Evolutionary conservation across 1,284 basidiomycete species (phyloP), one percentile per base, ranked within the genome.

Genomic region (Schizophyllum commune): DNA sequence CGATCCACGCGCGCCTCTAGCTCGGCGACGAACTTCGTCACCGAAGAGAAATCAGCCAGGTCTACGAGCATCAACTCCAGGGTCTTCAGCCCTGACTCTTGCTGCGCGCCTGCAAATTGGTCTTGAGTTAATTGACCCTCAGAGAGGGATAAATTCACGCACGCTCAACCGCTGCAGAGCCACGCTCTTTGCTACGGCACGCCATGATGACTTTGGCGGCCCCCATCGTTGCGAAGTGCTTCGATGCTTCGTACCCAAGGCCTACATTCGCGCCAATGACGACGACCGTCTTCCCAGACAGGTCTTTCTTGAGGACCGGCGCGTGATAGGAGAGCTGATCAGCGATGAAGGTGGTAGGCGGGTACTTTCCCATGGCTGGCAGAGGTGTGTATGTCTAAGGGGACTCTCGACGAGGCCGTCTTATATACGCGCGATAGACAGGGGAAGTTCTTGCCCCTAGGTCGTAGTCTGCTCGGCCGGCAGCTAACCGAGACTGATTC

Each of bases 221-320:
- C 21, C 70, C 72, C 77, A 78, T 79, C 1, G 66, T 63, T 1
- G 77, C 77, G 59, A 81, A 76, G 64, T 79, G 79, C 63, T 75
- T 77, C 1, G 75, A 64, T 0, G 77, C 74, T 60, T 81, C 77
- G 55, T 75, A 73, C 0, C 79, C 80, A 33, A 82, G 66, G 0
- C 79, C 78, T 4, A 67, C 67, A 62, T 80, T 81, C 1, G 78
- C 79, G 1, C 75, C 60, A 34, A 71, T 66, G 11, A 77, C 68
- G 2, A 75, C 58, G 21, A 75, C 69, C 7, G 67, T 75, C 57
- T 75, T 72, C 0, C 71, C 73, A 7, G 65, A 61, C 11, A 77
- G 65, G 52, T 75, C 71, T 0, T 60, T 67, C 13, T 61, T 61
- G 13, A 64, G 61, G 0, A 75, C 73, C 11, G 72, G 39, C 17